phyloP scores from a whole-genome alignment of 257 asterid genomes.

The Asclepias syriaca region DNA sequence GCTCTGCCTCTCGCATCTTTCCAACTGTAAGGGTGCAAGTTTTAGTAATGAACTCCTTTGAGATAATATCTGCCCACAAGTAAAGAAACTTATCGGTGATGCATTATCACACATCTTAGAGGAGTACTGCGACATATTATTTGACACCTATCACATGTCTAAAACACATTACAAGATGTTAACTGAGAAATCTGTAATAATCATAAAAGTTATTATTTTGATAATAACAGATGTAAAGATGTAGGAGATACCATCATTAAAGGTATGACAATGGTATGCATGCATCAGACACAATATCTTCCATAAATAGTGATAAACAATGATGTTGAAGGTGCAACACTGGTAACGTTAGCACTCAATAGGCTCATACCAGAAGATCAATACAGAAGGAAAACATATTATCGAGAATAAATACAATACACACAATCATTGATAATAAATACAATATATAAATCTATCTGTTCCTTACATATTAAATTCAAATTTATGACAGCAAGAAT shows the following conservation, averaged over 20 bases:
- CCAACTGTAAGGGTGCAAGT: slow-evolving; percentile 37
- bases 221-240: neutral
- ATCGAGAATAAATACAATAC: neutral
- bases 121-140: neutral
- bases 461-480: neutral
- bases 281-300: neutral
- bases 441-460: neutral
- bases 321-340: neutral
- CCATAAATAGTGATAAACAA: neutral
- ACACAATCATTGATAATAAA: neutral
- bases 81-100: neutral
- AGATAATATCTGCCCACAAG: slow-evolving; percentile 53
- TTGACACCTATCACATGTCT: neutral
- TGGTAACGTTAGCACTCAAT: neutral
- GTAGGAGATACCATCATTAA: neutral
- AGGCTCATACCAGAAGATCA: neutral
- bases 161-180: neutral
- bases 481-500: neutral
- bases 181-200: neutral
- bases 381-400: neutral
- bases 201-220: neutral
- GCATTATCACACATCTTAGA: neutral
- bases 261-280: neutral
- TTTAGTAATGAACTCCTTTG: slow-evolving; percentile 57
- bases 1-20: slow-evolving; percentile 58